Conservation (phyloP, 805 yeast genomes). For the Lipomyces yamanashiensis region DNA sequence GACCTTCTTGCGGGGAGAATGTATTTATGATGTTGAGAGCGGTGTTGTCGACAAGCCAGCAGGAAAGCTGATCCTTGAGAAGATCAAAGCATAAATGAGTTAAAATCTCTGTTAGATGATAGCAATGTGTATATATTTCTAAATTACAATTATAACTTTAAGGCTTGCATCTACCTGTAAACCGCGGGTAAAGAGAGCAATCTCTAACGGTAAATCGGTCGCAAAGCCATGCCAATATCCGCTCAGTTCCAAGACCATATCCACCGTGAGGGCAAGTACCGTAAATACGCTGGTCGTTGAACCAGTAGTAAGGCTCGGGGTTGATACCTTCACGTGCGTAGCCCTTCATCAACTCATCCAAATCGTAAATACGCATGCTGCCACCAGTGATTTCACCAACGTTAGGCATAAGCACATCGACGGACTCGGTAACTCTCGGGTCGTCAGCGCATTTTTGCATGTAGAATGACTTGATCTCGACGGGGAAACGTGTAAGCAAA, state of each 20-base stretch:
- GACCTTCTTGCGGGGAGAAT: conserved; percentile 76
- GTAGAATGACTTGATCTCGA: conserved; percentile 96
- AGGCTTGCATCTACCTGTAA: conserved; percentile 97
- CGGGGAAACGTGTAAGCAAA: conserved; percentile 91
- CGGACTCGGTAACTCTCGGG: conserved; percentile 94
- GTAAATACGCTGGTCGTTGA: conserved; percentile 90
- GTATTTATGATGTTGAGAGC: conserved; percentile 55
- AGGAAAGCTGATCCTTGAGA: conserved; percentile 35
- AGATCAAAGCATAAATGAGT: not conserved
- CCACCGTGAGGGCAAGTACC: conserved; percentile 99
- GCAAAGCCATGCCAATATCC: conserved; percentile 97
- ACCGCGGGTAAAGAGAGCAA: conserved; percentile 96
- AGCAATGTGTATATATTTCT: not conserved
- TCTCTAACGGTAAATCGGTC: conserved; percentile 98
- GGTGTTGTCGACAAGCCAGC: conserved; percentile 30
- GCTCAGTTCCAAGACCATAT: conserved; percentile 97
- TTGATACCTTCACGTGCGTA: conserved; percentile 91
- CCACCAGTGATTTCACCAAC: conserved; percentile 99
- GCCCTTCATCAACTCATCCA: conserved; percentile 84
- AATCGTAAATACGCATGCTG: conserved; percentile 90
- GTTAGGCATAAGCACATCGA: conserved; percentile 97
- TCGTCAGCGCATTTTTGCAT: conserved; percentile 93
- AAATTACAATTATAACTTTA: conserved; percentile 43
- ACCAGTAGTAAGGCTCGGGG: conserved; percentile 90
- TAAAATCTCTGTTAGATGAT: not conserved